Evolutionary conservation across 805 yeast genomes (phyloP).

Genomic region (Zygoascus flipseniorum): DNA sequence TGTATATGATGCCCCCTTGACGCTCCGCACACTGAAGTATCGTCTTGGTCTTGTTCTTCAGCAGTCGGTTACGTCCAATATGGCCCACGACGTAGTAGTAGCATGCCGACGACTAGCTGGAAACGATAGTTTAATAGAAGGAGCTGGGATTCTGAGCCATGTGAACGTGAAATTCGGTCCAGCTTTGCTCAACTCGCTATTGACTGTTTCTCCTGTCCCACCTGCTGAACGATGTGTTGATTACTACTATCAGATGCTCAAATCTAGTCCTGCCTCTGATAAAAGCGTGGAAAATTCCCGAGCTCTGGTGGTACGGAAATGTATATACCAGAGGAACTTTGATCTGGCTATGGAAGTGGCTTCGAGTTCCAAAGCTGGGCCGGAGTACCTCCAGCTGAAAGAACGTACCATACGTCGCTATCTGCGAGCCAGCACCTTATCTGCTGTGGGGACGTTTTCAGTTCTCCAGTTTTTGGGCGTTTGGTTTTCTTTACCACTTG

Average conservation of each 20-base stretch:
- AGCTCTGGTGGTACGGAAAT: neutral
- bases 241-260: neutral
- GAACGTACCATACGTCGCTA: neutral
- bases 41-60: neutral
- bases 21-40: neutral
- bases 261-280: neutral
- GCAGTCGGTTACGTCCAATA: neutral
- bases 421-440: neutral
- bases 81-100: neutral
- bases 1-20: conserved; percentile 1
- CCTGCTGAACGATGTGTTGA: neutral
- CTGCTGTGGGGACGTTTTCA: neutral
- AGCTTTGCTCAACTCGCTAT: neutral
- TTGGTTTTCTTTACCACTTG: neutral
- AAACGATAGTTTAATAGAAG: neutral
- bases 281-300: neutral
- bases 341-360: conserved; percentile 1
- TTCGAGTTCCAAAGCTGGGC: neutral
- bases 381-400: neutral
- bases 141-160: neutral
- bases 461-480: neutral
- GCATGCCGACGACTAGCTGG: neutral
- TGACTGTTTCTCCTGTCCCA: neutral
- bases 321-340: neutral
- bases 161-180: neutral